Percentiles rank a stretch among this genome's conserved stretches.
phyloP scores from a whole-genome alignment of 768 basidiomycete genomes.

The Gyrodon lividus region DNA sequence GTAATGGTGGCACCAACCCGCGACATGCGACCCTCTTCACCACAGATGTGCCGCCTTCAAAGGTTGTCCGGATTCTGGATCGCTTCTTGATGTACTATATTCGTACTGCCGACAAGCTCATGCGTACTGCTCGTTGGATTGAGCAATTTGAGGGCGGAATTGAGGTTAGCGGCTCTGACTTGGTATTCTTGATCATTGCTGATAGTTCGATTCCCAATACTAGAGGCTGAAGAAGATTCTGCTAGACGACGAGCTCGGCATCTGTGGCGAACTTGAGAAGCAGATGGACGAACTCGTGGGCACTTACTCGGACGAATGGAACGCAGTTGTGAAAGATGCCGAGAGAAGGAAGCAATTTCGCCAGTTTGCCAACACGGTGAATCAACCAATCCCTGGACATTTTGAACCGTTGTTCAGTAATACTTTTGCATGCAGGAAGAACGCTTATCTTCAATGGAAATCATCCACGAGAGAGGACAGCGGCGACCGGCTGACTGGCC shows the following conservation, averaged over 20 bases:
- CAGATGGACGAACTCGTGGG: conserved; percentile 65
- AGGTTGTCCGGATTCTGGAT: conserved; percentile 61
- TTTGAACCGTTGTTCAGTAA: background rate
- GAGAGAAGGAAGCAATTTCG: conserved; percentile 48
- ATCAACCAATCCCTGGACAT: background rate
- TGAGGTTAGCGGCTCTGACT: conserved; percentile 38
- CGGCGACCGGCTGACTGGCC: conserved; percentile 68
- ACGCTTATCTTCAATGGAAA: conserved; percentile 43
- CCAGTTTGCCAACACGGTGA: conserved; percentile 65
- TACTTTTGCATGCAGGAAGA: conserved; percentile 30
- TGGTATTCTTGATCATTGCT: background rate
- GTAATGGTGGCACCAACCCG: conserved; percentile 65
- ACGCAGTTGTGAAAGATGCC: conserved; percentile 55
- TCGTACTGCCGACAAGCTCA: conserved; percentile 66
- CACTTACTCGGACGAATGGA: conserved; percentile 73
- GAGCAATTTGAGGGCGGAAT: conserved; percentile 69
- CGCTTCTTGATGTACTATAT: conserved; percentile 71
- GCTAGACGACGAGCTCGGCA: conserved; percentile 68
- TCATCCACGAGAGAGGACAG: conserved; percentile 61
- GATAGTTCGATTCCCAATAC: background rate
- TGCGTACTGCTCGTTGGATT: conserved; percentile 73
- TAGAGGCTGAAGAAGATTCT: conserved; percentile 63
- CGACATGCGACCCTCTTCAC: conserved; percentile 66
- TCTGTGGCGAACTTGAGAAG: conserved; percentile 64
- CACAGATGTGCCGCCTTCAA: conserved; percentile 63